Evolutionary conservation across 345 rosid species (phyloP).

Genomic region (Nephelium lappaceum): DNA sequence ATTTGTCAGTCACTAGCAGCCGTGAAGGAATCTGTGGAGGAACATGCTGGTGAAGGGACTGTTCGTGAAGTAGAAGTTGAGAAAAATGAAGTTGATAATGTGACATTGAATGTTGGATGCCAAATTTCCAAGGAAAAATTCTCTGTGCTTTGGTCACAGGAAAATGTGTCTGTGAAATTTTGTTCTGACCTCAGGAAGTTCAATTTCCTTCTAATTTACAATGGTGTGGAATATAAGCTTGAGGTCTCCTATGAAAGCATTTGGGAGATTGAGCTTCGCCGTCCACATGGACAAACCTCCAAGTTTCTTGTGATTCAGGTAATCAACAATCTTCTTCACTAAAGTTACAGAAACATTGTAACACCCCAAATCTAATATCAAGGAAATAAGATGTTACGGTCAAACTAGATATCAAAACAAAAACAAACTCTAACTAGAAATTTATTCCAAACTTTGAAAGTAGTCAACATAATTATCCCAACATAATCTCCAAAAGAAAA

Average conservation of each 20-base stretch:
- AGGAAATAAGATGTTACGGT: too few species aligned
- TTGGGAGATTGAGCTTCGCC: constrained; percentile 41
- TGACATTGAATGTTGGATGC: constrained; percentile 41
- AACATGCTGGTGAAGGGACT: constrained; percentile 29
- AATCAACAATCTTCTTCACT: not conserved
- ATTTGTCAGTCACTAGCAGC: constrained; percentile 7
- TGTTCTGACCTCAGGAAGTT: constrained; percentile 35
- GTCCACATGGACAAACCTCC: constrained; percentile 15
- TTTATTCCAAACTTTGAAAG: too few species aligned
- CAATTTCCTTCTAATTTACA: constrained; percentile 28
- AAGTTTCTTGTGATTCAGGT: constrained; percentile 52
- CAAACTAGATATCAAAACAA: too few species aligned
- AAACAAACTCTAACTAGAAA: too few species aligned
- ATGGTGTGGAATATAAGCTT: constrained; percentile 35
- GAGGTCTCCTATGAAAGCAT: constrained; percentile 48
- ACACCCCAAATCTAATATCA: too few species aligned
- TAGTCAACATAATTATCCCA: too few species aligned
- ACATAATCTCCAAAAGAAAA: too few species aligned
- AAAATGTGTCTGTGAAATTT: constrained; percentile 33
- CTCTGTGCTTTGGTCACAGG: constrained; percentile 35
- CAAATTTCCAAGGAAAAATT: constrained; percentile 34
- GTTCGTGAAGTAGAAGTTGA: constrained; percentile 38
- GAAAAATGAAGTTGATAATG: constrained; percentile 20
- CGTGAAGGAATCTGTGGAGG: constrained; percentile 37
- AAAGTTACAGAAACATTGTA: not conserved